A percentile compares a stretch with the other conserved stretches of the same genome.
These are phyloP conservation scores for Rhytidhysteron rufulum DNA, from an alignment of 2,329 filamentous ascomycete genomes.

Conservation along the genomic window DNA sequence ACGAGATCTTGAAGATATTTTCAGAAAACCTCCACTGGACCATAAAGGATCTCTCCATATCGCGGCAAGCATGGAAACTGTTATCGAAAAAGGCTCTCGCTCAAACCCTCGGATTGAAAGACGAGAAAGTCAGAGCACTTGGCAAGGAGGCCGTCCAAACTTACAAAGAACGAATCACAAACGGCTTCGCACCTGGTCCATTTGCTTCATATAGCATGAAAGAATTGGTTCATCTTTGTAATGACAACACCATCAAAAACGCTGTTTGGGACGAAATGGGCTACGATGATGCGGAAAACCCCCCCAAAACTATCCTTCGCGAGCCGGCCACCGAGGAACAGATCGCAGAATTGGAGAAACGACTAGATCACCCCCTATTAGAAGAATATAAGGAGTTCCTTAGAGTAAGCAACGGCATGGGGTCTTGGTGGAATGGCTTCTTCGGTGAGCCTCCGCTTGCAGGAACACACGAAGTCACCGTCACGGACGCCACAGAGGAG, in stretches of 20 bases:
- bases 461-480: conserved; percentile 9
- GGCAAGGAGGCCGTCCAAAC: conserved; percentile 9
- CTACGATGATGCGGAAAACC: conserved; percentile 11
- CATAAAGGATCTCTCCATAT: conserved; percentile 11
- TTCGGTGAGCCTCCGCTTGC: conserved; percentile 11
- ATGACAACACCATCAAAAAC: conserved; percentile 17
- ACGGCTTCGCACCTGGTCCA: conserved; percentile 7
- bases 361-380: conserved; percentile 7
- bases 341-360: conserved; percentile 9
- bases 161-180: conserved; percentile 10
- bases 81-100: conserved; percentile 12
- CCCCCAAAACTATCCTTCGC: conserved; percentile 12
- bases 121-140: conserved; percentile 10
- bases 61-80: conserved; percentile 10
- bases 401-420: conserved; percentile 11
- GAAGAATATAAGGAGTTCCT: conserved; percentile 16
- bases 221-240: conserved; percentile 12
- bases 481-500: conserved; percentile 12
- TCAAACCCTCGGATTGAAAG: conserved; percentile 10
- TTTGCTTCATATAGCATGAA: conserved; percentile 9
- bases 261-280: conserved; percentile 18
- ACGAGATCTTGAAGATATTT: conserved; percentile 13
- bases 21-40: conserved; percentile 12
- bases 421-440: conserved; percentile 14
- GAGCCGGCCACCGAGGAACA: conserved; percentile 10